Evolutionary conservation across 306 rosid species (phyloP).

Genomic region (Rosa chinensis): DNA sequence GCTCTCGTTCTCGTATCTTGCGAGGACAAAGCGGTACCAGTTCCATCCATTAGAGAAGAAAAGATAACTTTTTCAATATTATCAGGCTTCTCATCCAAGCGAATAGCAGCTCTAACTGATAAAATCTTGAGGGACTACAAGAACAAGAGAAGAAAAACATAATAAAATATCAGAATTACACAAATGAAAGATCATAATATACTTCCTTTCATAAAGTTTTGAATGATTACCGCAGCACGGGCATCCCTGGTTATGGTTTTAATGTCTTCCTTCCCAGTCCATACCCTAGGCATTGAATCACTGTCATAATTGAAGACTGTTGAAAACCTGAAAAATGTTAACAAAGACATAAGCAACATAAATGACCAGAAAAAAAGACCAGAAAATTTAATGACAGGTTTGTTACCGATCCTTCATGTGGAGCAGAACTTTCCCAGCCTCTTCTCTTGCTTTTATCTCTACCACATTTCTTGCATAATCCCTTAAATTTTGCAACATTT

Average conservation of each 20-base stretch:
- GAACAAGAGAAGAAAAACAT: slow-evolving; percentile 1
- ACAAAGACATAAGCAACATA: slow-evolving; percentile 24
- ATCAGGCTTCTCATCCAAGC: slow-evolving; percentile 81
- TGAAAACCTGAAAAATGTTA: slow-evolving; percentile 65
- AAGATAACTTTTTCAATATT: slow-evolving; percentile 53
- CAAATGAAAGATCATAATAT: not conserved
- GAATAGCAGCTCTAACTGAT: slow-evolving; percentile 77
- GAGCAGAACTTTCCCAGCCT: slow-evolving; percentile 71
- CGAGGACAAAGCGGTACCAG: slow-evolving; percentile 43
- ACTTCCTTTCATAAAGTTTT: not conserved
- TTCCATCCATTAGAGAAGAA: slow-evolving; percentile 53
- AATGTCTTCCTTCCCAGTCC: slow-evolving; percentile 92
- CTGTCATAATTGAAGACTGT: slow-evolving; percentile 72
- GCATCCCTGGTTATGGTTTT: slow-evolving; percentile 74
- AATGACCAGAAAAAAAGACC: not conserved
- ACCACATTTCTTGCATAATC: slow-evolving; percentile 71
- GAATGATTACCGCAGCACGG: slow-evolving; percentile 54
- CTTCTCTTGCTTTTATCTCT: slow-evolving; percentile 77
- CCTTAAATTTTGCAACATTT: slow-evolving; percentile 51
- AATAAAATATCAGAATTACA: not conserved
- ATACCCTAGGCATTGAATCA: slow-evolving; percentile 85
- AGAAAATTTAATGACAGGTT: not conserved
- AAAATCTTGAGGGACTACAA: slow-evolving; percentile 78
- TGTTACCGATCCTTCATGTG: slow-evolving; percentile 88
- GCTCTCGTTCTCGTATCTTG: slow-evolving; percentile 41